Conservation (phyloP, 192 early-diverging fungal species). For the Gonapodya prolifera region DNA sequence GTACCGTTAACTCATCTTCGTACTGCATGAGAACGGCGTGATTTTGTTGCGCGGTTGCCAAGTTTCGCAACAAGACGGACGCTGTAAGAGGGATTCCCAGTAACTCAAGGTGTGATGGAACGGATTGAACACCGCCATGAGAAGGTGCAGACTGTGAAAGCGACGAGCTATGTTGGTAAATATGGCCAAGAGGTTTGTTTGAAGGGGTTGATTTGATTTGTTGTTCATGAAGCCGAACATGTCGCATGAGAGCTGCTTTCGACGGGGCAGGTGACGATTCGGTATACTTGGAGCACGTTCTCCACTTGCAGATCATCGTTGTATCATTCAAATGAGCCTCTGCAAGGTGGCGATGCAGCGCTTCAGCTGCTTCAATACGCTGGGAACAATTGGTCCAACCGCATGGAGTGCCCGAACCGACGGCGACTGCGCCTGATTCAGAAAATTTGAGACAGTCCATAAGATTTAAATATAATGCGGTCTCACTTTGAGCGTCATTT, state of each 20-base stretch:
- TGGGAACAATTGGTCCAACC: no score
- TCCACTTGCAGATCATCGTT: background rate
- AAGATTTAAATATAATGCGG: no score
- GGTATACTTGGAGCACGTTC: background rate
- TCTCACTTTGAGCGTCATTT: no score
- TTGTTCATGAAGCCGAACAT: background rate
- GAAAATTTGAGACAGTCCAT: no score
- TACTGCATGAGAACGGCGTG: background rate
- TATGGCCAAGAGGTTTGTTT: no score
- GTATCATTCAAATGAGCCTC: background rate
- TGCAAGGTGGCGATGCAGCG: background rate
- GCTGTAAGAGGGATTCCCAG: background rate
- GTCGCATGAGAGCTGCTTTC: background rate
- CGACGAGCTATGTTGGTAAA: no score
- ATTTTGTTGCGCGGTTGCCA: background rate
- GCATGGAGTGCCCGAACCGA: no score
- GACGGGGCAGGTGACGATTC: background rate
- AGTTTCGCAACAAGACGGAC: background rate
- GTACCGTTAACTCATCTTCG: background rate
- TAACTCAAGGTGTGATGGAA: background rate
- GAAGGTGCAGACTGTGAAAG: no score
- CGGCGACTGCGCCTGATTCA: no score
- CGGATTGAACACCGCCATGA: background rate
- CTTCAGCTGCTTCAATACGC: no score
- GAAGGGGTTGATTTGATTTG: no score